Base-by-base conservation (phyloP, 1,139 yeast genomes). In the Taiozyma sp. region DNA sequence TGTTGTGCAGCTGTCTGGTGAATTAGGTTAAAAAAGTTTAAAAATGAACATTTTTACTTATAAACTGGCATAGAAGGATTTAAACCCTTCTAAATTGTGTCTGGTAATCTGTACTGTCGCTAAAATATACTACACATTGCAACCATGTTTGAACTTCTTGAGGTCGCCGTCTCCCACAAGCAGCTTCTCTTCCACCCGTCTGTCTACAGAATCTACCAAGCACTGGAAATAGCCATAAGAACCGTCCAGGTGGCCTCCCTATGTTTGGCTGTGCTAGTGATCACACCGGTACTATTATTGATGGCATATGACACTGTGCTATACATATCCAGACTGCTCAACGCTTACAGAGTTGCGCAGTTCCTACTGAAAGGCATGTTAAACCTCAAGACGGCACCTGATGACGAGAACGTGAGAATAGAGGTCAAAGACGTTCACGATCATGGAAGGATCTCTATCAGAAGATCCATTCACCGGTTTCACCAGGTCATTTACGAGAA, bases 401-500 rank as follows among this genome's bases (percentile, higher is more conserved):
- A 19, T 13, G 37, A 35, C 19, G 44, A 43, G 11, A 22, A 42
- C 32, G 8, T 35, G 5, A 35, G 11, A 10, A 19, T 35, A 19
- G 39, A 35, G 8, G 35, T 50, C 9, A 42, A 41, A 11, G 32
- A 30, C 21, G 45, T 48, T 10, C 46, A 50, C 30, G 42, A 50
- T 32, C 30, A 44, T 2, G 53, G 51, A 4, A 34, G 53, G 13
- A 50, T 50, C 22, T 50, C 51, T 1, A 35, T 48, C 14, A 44
- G 51, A 47, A 46, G 48, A 45, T 29, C 53, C 6, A 40, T 52
- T 14, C 48, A 46, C 21, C 42, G 50, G 7, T 43, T 47, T 16
- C 49, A 52, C 11, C 44, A 47, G 16, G 50, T 52, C 6, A 47
- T 52, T 7, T 50, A 48, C 21, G 53, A 50, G 34, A 50, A 50